Conservation (phyloP, 352 stramenopile genomes). For the Phytophthora fragariaefolia region DNA sequence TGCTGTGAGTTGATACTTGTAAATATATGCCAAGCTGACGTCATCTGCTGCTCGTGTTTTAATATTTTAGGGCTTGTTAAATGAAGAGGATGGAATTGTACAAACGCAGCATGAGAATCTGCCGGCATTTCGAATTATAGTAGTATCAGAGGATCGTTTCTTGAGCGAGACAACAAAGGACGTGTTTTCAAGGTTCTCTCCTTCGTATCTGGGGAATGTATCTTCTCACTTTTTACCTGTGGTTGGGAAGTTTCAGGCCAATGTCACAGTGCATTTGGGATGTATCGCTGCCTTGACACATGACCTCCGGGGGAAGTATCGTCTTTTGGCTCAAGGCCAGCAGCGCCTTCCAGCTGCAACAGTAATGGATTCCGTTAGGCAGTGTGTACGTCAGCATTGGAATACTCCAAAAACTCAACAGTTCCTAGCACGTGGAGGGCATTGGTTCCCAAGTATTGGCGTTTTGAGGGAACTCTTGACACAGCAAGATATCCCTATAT, state of each 20-base stretch:
- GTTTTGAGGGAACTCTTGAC: constrained; percentile 41
- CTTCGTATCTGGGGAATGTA: constrained; percentile 43
- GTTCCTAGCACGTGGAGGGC: constrained; percentile 44
- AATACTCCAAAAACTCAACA: constrained; percentile 38
- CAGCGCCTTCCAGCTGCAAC: constrained; percentile 9
- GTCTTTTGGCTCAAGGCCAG: constrained; percentile 13
- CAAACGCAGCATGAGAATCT: constrained; percentile 39
- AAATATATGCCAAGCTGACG: neutral
- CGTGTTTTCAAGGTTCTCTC: neutral
- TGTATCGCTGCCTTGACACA: constrained; percentile 38
- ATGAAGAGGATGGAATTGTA: constrained; percentile 18
- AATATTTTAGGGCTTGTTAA: constrained; percentile 43
- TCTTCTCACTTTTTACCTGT: constrained; percentile 33
- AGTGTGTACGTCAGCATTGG: constrained; percentile 54
- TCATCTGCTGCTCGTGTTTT: no score
- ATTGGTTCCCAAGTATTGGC: constrained; percentile 57
- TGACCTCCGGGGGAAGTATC: constrained; percentile 37
- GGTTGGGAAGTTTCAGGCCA: constrained; percentile 29
- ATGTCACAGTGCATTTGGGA: constrained; percentile 51
- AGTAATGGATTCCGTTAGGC: constrained; percentile 31
- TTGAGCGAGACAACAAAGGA: constrained; percentile 23
- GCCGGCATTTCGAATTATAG: constrained; percentile 39
- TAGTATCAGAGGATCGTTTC: constrained; percentile 34
- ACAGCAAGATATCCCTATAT: constrained; percentile 37
- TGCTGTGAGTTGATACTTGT: no score